These are phyloP conservation scores for Ambrosia hybrid DNA, from an alignment of 140 eudicot species.

Conservation along the genomic window DNA sequence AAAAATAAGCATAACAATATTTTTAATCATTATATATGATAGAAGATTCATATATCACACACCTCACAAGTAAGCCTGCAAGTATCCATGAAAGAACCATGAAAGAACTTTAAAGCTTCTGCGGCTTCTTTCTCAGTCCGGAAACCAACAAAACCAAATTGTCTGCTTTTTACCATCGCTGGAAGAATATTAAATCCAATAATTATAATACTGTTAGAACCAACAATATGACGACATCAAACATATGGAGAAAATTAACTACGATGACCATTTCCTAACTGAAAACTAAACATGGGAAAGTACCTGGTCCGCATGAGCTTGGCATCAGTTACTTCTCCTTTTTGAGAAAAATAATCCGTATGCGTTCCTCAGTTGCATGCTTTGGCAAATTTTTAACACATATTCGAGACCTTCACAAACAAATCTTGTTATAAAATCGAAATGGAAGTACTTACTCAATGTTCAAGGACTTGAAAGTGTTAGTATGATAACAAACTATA, in stretches of 20 bases:
- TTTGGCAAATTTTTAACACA: slow-evolving; percentile 85
- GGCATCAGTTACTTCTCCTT: slow-evolving; percentile 96
- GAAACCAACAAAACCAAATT: slow-evolving; percentile 90
- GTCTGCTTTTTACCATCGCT: slow-evolving; percentile 99
- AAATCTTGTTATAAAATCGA: neutral
- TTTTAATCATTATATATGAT: neutral
- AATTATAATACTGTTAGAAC: slow-evolving; percentile 14
- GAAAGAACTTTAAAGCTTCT: slow-evolving; percentile 75
- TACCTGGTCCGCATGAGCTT: slow-evolving; percentile 88
- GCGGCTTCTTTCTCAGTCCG: slow-evolving; percentile 81
- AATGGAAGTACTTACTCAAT: neutral
- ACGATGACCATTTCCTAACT: neutral
- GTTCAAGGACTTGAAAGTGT: neutral
- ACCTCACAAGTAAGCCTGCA: slow-evolving; percentile 85
- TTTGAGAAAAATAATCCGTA: slow-evolving; percentile 77
- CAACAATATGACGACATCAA: neutral
- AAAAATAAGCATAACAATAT: neutral
- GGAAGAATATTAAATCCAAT: slow-evolving; percentile 25
- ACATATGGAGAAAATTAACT: neutral
- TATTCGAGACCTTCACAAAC: slow-evolving; percentile 72
- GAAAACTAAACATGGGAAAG: neutral
- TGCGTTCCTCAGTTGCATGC: slow-evolving; percentile 69
- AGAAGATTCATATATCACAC: slow-evolving; percentile 9
- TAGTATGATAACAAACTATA: neutral
- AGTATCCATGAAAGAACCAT: slow-evolving; percentile 81